Evolutionary conservation across 108 stramenopile genomes (phyloP), one percentile per base, ranked within the genome.

Genomic region (Schizochytrium sp.): DNA sequence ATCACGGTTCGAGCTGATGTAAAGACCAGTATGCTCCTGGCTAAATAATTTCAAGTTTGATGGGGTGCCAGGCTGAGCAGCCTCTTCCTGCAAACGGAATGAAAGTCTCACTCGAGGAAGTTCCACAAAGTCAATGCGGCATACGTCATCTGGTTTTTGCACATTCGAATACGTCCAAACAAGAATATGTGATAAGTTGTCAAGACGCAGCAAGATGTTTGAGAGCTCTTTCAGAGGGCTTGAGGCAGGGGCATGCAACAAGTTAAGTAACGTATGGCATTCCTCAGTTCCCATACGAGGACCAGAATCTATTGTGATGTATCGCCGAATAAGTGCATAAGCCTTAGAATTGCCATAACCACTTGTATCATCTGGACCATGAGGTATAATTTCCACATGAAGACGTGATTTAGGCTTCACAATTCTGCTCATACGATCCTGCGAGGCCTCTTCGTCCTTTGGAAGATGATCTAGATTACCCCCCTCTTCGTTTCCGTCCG

Each of bases 11-110:
- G 94, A 94, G n/a, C 96, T 94, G 83, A 99, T 96, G 93, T 95
- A 99, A 40, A 98, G 94, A 4, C 97, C 98, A 89, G 97, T 96
- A 72, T 97, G 96, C 89, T 99, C 98, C 88, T 96, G 95, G 88
- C 96, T 96, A 91, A 96, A 97, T 0, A 98, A 92, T 59, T 97
- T 95, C 44, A 93, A 91, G 57, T 96, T 94, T 44, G 28, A 38
- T 38, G 64, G 64, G 45, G 93, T 92, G 44, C 92, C 92, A 42
- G 96, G 96, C 83, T 96, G 95, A 55, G 92, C 90, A 57, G 92
- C 92, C 87, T 94, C 94, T 44, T 92, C 76, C 88, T 95, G 96
- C 8, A 96, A 93, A 64, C 94, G 94, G 92, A 99, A 99, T 19
- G 96, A 96, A 13, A 99, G 90, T 61, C 97, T 96, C 46, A 99